phyloP scores from a whole-genome alignment of 305 asterid genomes.

The Caryopteris hybrid region DNA sequence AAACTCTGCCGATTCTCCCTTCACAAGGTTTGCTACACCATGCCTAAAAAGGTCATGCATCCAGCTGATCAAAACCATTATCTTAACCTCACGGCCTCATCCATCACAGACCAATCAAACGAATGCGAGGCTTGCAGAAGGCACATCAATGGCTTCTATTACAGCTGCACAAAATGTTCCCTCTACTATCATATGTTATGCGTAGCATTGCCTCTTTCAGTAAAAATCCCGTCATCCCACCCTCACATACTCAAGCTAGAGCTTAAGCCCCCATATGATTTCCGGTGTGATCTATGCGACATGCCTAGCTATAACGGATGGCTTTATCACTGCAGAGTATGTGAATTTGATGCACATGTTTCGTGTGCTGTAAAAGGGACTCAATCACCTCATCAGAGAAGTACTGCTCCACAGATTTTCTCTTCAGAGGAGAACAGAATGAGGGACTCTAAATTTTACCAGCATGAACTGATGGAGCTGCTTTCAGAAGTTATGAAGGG shows the following conservation, averaged over 20 bases:
- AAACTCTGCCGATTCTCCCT: constrained; percentile 38
- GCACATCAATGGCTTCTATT: constrained; percentile 31
- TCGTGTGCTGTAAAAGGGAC: constrained; percentile 33
- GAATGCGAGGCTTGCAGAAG: constrained; percentile 40
- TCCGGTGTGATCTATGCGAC: constrained; percentile 46
- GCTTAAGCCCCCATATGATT: constrained; percentile 43
- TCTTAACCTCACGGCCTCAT: constrained; percentile 30
- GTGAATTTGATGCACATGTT: constrained; percentile 53
- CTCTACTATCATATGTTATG: constrained; percentile 38
- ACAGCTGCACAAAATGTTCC: constrained; percentile 34
- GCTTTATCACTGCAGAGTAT: constrained; percentile 42
- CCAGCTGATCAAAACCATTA: constrained; percentile 36
- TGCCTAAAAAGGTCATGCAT: constrained; percentile 43
- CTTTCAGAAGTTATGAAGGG: constrained; percentile 27
- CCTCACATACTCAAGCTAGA: constrained; percentile 42
- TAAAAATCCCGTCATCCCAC: constrained; percentile 34
- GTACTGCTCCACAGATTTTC: too few species aligned
- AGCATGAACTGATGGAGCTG: constrained; percentile 40
- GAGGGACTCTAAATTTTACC: not conserved
- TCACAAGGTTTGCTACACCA: constrained; percentile 46
- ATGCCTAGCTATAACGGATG: constrained; percentile 38
- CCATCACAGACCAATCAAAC: not conserved
- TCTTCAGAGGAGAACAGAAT: not conserved
- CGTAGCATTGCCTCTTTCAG: constrained; percentile 44
- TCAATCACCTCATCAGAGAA: not conserved